phyloP scores from a whole-genome alignment of 2,329 filamentous ascomycete genomes.

The Monosporascus sp. region DNA sequence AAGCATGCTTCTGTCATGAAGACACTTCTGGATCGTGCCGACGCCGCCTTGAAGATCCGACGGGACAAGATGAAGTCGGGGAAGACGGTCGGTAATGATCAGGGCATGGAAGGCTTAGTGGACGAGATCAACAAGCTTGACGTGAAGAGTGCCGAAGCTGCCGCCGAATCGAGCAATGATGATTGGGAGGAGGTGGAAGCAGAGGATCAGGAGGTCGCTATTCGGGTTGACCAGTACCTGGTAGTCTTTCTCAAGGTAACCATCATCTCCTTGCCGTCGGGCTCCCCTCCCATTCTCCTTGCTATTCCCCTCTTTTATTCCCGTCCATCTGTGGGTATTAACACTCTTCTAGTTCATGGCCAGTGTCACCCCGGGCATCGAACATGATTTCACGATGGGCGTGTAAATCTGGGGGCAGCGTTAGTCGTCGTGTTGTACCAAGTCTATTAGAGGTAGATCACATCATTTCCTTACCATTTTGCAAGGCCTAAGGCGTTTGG shows the following conservation, averaged over 20 bases:
- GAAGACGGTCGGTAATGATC: constrained; percentile 42
- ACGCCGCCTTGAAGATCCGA: constrained; percentile 84
- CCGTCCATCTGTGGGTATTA: constrained; percentile 10
- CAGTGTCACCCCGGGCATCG: constrained; percentile 92
- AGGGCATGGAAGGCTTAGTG: constrained; percentile 78
- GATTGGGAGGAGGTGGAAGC: constrained; percentile 64
- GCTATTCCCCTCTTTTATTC: not conserved
- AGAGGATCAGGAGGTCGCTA: constrained; percentile 69
- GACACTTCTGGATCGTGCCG: constrained; percentile 87
- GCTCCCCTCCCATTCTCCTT: not conserved
- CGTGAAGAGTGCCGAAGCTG: constrained; percentile 45
- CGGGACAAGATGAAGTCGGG: constrained; percentile 70
- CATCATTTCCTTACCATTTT: constrained; percentile 4
- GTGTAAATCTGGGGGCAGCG: constrained; percentile 45
- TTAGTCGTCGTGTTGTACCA: constrained; percentile 2
- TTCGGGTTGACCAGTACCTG: constrained; percentile 82
- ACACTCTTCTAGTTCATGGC: constrained; percentile 58
- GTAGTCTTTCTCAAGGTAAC: constrained; percentile 80
- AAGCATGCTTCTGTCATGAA: constrained; percentile 99
- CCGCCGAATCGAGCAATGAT: constrained; percentile 46
- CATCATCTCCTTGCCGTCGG: not conserved
- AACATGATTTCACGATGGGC: constrained; percentile 97
- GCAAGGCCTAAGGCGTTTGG: not conserved
- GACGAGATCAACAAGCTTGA: constrained; percentile 69
- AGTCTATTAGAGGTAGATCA: constrained; percentile 7